Evolutionary conservation across 2,329 filamentous ascomycete species (phyloP), one percentile per base, ranked within the genome.

Genomic region (Daldinia sp.): DNA sequence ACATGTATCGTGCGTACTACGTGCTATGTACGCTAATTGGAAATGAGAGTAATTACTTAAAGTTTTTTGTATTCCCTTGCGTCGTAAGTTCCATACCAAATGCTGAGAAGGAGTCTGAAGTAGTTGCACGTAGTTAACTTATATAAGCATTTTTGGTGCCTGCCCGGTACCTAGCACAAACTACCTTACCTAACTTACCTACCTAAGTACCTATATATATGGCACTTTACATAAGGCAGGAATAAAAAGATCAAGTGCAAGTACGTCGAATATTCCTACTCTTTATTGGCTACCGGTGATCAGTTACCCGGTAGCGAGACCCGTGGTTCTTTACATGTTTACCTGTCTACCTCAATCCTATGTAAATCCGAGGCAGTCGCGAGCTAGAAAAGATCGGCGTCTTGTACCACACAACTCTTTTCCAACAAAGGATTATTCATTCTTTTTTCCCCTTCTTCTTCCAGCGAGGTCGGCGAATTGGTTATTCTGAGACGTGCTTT

Each of bases 401-500:
- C 19, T n/a, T 34, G 30, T 30, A 21, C 45, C 1, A 48, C 39
- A 8, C 27, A 48, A 27, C 39, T 27, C 15, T 25, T 45, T 35
- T 1, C 10, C 15, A 30, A 29, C 27, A 48, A 29, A 48, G 25
- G 17, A 34, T 13, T 19, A 29, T 30, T 13, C 2, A 29, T 25
- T 30, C 32, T 35, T 35, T 17, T 17, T 49, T 48, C 13, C 3
- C 19, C 6, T 43, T 50, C 7, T 11, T 25, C 1, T 43, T 29
- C 21, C 17, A 41, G 50, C 50, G 50, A 53, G 15, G 21, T 43
- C 35, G 50, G 50, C 34, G n/a, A 17, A 9, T 53, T 53, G 9
- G 10, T 41, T 45, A 21, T 39, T 53, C 41, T 21, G 13, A 45
- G 6, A 7, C 13, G 39, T 27, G 25, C 13, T 45, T 9, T n/a